phyloP scores from a whole-genome alignment of 495 filamentous ascomycete genomes.

The Aspergillus carlsbadensis region DNA sequence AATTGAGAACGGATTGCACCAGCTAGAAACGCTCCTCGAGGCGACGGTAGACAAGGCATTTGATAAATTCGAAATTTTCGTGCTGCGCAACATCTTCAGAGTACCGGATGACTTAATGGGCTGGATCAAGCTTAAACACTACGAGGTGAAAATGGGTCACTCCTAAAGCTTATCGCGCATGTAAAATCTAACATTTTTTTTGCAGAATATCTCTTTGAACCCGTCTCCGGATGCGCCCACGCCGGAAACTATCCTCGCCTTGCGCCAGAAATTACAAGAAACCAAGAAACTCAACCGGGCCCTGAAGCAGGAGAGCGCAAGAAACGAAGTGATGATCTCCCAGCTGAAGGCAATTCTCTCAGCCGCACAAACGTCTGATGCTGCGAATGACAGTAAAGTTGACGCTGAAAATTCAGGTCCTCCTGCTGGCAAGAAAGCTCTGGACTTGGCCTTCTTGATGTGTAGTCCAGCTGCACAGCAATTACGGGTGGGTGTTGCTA shows the following conservation, averaged over 20 bases:
- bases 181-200: not conserved
- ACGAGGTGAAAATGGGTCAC: slow-evolving; percentile 58
- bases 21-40: slow-evolving; percentile 93
- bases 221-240: slow-evolving; percentile 47
- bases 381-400: slow-evolving; percentile 24
- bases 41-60: slow-evolving; percentile 74
- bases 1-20: slow-evolving; percentile 85
- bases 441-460: slow-evolving; percentile 55
- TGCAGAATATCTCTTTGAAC: slow-evolving; percentile 37
- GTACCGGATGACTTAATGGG: slow-evolving; percentile 68
- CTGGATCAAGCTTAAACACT: slow-evolving; percentile 83
- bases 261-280: slow-evolving; percentile 77
- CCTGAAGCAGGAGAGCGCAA: slow-evolving; percentile 69
- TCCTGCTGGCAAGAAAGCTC: slow-evolving; percentile 16
- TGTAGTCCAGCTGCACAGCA: slow-evolving; percentile 42
- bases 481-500: slow-evolving; percentile 44
- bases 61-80: slow-evolving; percentile 79
- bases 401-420: slow-evolving; percentile 20
- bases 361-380: slow-evolving; percentile 27
- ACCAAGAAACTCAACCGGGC: slow-evolving; percentile 75
- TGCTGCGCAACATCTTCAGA: slow-evolving; percentile 82
- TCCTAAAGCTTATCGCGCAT: not conserved
- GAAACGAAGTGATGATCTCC: slow-evolving; percentile 69
- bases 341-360: slow-evolving; percentile 60
- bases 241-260: slow-evolving; percentile 62